These are phyloP conservation scores for Colletotrichum sp. DNA, from an alignment of 2,329 filamentous ascomycete genomes.

Conservation along the genomic window DNA sequence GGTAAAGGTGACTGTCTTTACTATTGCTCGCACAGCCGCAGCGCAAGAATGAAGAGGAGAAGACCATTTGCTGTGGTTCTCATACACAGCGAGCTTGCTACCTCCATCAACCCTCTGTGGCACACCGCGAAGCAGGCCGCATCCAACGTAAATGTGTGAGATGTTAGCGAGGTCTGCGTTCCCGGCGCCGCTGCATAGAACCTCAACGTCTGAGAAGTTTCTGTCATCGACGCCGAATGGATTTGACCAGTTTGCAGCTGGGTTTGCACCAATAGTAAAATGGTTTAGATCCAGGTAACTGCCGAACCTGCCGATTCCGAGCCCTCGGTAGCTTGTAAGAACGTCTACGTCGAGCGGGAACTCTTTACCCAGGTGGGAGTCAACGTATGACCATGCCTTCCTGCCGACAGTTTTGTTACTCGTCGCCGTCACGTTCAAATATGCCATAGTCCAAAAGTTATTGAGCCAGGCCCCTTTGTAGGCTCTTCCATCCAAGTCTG, in stretches of 20 bases:
- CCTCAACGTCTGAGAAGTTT: background rate
- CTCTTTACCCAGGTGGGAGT: conserved; percentile 37
- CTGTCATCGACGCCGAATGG: background rate
- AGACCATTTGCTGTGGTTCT: conserved; percentile 46
- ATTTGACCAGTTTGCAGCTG: background rate
- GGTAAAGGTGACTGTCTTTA: conserved; percentile 49
- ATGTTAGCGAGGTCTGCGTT: conserved; percentile 40
- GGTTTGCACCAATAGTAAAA: background rate
- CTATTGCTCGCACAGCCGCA: conserved; percentile 41
- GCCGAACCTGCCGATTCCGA: background rate
- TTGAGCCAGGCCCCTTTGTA: conserved; percentile 48
- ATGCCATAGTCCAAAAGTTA: conserved; percentile 43
- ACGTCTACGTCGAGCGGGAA: conserved; percentile 30
- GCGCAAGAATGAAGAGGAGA: conserved; percentile 49
- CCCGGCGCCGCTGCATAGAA: conserved; percentile 35
- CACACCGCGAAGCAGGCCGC: conserved; percentile 44
- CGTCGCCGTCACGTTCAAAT: conserved; percentile 41
- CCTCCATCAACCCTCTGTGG: conserved; percentile 39
- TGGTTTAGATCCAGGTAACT: background rate
- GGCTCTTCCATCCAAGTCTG: conserved; percentile 41
- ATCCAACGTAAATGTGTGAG: conserved; percentile 43
- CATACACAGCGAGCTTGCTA: conserved; percentile 35
- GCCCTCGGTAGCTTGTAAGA: background rate
- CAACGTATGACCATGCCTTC: conserved; percentile 37
- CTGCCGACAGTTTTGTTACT: conserved; percentile 10